phyloP scores from a whole-genome alignment of 108 stramenopile genomes.

The Bacterosira constricta region DNA sequence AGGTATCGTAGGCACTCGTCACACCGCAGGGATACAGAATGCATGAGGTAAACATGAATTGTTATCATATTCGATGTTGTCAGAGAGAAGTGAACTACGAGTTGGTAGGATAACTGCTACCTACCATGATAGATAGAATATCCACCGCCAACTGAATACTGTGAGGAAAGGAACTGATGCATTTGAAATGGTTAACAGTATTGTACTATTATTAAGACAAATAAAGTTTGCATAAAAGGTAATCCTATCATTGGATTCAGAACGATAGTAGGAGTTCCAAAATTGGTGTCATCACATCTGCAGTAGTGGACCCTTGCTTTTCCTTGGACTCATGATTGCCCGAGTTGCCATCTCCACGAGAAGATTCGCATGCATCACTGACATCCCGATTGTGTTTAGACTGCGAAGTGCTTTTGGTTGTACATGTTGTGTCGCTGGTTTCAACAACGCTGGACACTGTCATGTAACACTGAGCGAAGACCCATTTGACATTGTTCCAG shows the following conservation, averaged over 20 bases:
- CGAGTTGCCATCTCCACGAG: not conserved
- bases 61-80: too few species aligned
- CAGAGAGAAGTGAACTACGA: too few species aligned
- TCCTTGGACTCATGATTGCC: not conserved
- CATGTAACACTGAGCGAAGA: conserved; percentile 86
- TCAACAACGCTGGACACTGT: conserved; percentile 81
- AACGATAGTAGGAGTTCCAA: conserved; percentile 46
- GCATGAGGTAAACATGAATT: too few species aligned
- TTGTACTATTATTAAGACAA: conserved; percentile 11
- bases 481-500: conserved; percentile 82
- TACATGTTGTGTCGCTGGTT: conserved; percentile 38
- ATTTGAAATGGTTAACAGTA: not conserved
- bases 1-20: too few species aligned
- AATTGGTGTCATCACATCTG: conserved; percentile 21
- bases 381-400: not conserved
- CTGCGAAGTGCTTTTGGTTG: conserved; percentile 11
- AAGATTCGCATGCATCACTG: not conserved
- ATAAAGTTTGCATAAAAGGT: not conserved
- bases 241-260: conserved; percentile 10
- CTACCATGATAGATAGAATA: too few species aligned
- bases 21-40: too few species aligned
- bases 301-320: not conserved
- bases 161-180: too few species aligned
- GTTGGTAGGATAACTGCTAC: too few species aligned
- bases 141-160: too few species aligned